These are phyloP conservation scores for Coffea canephora DNA, from an alignment of 257 asterid genomes.

Conservation along the genomic window DNA sequence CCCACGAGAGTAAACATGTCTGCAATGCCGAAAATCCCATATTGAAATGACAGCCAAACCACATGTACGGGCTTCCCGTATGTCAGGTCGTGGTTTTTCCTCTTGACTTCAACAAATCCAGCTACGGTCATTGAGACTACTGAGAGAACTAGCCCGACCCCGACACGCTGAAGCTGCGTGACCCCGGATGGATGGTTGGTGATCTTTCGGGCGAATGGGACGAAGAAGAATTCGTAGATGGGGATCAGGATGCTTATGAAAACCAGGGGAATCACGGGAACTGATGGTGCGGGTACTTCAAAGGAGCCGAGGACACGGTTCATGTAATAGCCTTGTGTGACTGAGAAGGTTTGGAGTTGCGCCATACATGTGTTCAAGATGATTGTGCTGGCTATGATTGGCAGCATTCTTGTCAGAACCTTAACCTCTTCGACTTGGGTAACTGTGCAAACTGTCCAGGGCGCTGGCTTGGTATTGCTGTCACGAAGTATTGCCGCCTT, in stretches of 20 bases:
- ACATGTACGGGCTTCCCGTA: slow-evolving; percentile 54
- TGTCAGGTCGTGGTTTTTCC: slow-evolving; percentile 40
- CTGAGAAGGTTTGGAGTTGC: slow-evolving; percentile 76
- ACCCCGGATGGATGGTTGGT: slow-evolving; percentile 65
- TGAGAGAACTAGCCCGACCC: slow-evolving; percentile 69
- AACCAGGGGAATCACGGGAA: slow-evolving; percentile 62
- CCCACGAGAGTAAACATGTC: slow-evolving; percentile 88
- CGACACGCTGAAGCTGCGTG: slow-evolving; percentile 70
- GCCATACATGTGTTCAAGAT: slow-evolving; percentile 74
- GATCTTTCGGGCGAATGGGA: slow-evolving; percentile 51
- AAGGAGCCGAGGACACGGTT: slow-evolving; percentile 49
- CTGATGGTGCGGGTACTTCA: slow-evolving; percentile 56
- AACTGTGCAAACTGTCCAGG: slow-evolving; percentile 60
- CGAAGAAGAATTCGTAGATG: slow-evolving; percentile 48
- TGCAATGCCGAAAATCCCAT: slow-evolving; percentile 65
- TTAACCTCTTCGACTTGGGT: slow-evolving; percentile 74
- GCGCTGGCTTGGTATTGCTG: slow-evolving; percentile 14
- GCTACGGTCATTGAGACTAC: slow-evolving; percentile 65
- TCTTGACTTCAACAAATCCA: slow-evolving; percentile 53
- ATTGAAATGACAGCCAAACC: slow-evolving; percentile 67
- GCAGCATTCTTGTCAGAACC: slow-evolving; percentile 56
- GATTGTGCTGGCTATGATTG: slow-evolving; percentile 68
- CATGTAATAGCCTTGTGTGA: slow-evolving; percentile 60
- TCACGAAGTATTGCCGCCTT: slow-evolving; percentile 55
- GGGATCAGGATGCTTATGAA: slow-evolving; percentile 69